Base-by-base conservation (phyloP, 371 early-diverging fungal species). In the Mortierella sp. region DNA sequence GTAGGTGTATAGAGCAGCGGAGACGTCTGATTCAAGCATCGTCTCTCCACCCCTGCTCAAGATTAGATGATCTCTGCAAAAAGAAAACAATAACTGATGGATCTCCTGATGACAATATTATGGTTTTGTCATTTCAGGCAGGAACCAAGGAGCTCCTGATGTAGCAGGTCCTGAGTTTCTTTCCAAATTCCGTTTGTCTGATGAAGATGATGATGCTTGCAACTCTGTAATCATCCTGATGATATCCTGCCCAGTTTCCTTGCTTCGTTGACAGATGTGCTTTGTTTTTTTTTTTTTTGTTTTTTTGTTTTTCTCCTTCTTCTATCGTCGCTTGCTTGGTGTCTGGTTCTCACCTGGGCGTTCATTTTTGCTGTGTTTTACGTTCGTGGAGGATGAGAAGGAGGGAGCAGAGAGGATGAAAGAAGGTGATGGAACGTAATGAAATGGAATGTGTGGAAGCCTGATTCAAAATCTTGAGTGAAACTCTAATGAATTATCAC, bases 331-430 rank as follows among this genome's bases (percentile, higher is more conserved):
- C 55, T 55, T 55, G 22, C 8, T 28, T 22, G 28, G 3, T 9
- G 28, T 60, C 36, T 52, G 57, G 13, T 28, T 22, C 72, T 55
- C 43, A 65, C 72, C 63, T 70, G 62, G 19, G 62, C 22, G 62
- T 62, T 58, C 63, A 36, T 50, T 33, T 24, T 67, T 33, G 70
- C 58, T 76, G 70, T 57, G 67, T 41, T 73, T 69, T 65, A 67
- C 38, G 63, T 38, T 22, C 11, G 36, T 1, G 63, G 15, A n/a
- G 33, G 55, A 19, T 24, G 57, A 6, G 50, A n/a, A 50, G 63
- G 52, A 61, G 28, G 64, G 55, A 21, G n/a, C 16, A 22, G 47
- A 32, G 48, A 41, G 59, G 61, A 74, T 19, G 50, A 24, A 53
- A 60, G 40, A 60, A 38, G 40, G 21, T 45, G 41, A 38, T n/a